Base-by-base conservation (phyloP, 345 rosid species). In the Balakata baccata region DNA sequence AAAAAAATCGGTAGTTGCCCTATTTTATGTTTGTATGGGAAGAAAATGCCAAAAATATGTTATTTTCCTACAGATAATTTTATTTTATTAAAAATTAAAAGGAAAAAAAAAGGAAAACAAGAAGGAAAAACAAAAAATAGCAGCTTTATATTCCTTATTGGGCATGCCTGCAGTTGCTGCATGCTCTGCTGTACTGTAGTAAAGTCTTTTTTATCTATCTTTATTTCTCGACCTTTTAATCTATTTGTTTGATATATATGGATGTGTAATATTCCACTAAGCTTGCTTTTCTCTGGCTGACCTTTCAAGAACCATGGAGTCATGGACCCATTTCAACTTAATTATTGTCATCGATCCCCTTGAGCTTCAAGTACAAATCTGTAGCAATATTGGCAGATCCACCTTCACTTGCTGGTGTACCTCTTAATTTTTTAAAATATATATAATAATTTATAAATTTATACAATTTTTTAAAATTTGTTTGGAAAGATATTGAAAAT, bases 61-160 rank as follows among this genome's bases (percentile, higher is more conserved):
- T 43, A 6, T 6, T 5, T 43, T 43, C 1, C 9, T 43, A 3
- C 46, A 43, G 20, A 20, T n/a, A 13, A 0, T 52, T 52, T 7
- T 50, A 17, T 38, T 43, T 17, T 14, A 17, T 17, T 16, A n/a
- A 1, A 29, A 29, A 29, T 29, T 1, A 72, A 68, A 71, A 73
- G 17, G 41, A 68, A 49, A 51, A 69, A 78, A 73, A 51, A 69
- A 78, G 69, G 11, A 37, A 20, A 74, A n/a, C 34, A 29, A 29
- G 34, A 29, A 29, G 34, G 34, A 64, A 20, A 69, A 71, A 79
- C 67, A 63, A 70, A 59, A 77, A 73, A 34, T 14, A 11, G 67
- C 76, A 78, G 76, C 75, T 66, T 76, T 80, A 29, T 65, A 14
- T 64, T 54, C 61, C 43, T 18, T 69, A 29, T 69, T 64, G 22